Evolutionary conservation across 345 rosid genomes (phyloP), one percentile per base, ranked within the genome.

Genomic region (Populus alba): DNA sequence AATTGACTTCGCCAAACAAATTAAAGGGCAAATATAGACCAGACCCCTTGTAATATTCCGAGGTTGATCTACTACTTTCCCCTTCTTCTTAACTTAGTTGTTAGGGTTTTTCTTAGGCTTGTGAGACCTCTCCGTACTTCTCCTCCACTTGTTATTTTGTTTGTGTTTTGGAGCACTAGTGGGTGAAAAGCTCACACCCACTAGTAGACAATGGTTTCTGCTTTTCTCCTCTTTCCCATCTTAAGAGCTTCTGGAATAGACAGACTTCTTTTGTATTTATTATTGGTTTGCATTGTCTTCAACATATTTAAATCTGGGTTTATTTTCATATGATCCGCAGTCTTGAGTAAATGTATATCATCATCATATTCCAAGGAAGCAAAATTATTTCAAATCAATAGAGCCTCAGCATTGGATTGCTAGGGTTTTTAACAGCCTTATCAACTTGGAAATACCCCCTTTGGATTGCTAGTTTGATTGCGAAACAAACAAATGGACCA

Each of bases 1-100:
- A n/a, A 90, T 91, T 94, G 96, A 90, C 97, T 92, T 89, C 85
- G 86, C 79, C 75, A 78, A 61, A 39, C 25, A 31, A 39, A 31
- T 15, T 37, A n/a, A 25, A 67, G 22, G 55, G 27, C 27, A 27
- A 25, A n/a, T 61, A 7, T 8, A 20, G 22, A 59, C 71, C n/a
- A 43, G 47, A 43, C 15, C 47, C 4, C 29, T 59, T 59, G n/a
- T 59, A 9, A n/a, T 59, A 59, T n/a, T 59, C 63, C 63, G 22
- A n/a, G 63, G 63, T 3, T 9, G 63, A n/a, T 9, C 16, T 9
- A 59, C 63, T 53, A 20, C 59, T 53, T 20, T 20, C 23, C 23
- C 59, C 59, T 20, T 53, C 23, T n/a, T n/a, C 25, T 33, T 33
- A 59, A n/a, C 63, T 9, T n/a, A n/a, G 1, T 59, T n/a, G 29